These are phyloP conservation scores for Hagleromyces aurorensis DNA, from an alignment of 805 yeast genomes.

Conservation along the genomic window DNA sequence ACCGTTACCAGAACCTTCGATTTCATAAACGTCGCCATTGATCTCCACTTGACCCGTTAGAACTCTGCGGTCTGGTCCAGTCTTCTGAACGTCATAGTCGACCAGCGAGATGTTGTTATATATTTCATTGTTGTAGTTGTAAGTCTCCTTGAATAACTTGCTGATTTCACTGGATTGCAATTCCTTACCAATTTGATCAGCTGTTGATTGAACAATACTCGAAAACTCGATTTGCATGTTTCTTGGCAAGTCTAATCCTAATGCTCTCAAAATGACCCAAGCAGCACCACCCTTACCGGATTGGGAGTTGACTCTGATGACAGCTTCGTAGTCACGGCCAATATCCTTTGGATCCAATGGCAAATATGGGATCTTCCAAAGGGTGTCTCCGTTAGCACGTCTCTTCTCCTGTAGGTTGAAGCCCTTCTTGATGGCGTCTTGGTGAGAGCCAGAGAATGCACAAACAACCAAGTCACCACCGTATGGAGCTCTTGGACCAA, in stretches of 20 bases:
- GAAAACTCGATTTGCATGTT: slow-evolving; percentile 63
- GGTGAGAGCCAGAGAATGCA: slow-evolving; percentile 71
- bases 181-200: slow-evolving; percentile 63
- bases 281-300: slow-evolving; percentile 89
- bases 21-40: slow-evolving; percentile 28
- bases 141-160: slow-evolving; percentile 45
- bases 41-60: slow-evolving; percentile 37
- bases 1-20: slow-evolving; percentile 65
- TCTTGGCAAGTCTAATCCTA: slow-evolving; percentile 71
- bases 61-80: slow-evolving; percentile 36
- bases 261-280: slow-evolving; percentile 64
- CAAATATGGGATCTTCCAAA: slow-evolving; percentile 68
- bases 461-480: slow-evolving; percentile 73
- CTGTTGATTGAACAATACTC: slow-evolving; percentile 50
- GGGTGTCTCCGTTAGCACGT: slow-evolving; percentile 39
- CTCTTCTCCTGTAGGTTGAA: slow-evolving; percentile 47
- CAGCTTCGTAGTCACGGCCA: slow-evolving; percentile 76
- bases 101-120: slow-evolving; percentile 30
- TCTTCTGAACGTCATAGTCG: slow-evolving; percentile 36
- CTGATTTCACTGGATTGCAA: slow-evolving; percentile 59
- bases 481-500: slow-evolving; percentile 70
- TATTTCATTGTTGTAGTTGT: slow-evolving; percentile 38
- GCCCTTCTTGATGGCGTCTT: slow-evolving; percentile 65
- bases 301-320: slow-evolving; percentile 76
- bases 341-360: slow-evolving; percentile 78